phyloP scores from a whole-genome alignment of 2,329 filamentous ascomycete species.

The Zasmidium angulare region DNA sequence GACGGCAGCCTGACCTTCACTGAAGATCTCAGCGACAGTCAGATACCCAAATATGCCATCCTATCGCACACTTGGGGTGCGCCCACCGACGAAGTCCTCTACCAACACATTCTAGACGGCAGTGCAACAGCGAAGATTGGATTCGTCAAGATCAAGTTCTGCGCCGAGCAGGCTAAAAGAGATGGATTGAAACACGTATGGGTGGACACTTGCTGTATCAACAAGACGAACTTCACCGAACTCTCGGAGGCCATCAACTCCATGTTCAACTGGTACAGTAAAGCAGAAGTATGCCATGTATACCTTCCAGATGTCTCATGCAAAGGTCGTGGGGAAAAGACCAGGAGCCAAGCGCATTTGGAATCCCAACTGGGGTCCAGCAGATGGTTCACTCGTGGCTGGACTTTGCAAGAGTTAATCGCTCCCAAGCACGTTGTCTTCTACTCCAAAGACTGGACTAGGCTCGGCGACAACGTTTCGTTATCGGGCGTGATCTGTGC shows the following conservation, averaged over 20 bases:
- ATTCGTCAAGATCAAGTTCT: not conserved
- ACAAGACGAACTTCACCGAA: not conserved
- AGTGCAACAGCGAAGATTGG: not conserved
- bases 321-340: not conserved
- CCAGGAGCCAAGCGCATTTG: not conserved
- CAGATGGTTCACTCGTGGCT: not conserved
- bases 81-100: not conserved
- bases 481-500: not conserved
- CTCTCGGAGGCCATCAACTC: not conserved
- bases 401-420: not conserved
- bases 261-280: not conserved
- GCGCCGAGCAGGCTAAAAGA: not conserved
- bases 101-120: not conserved
- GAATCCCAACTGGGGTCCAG: not conserved
- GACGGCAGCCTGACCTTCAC: not conserved
- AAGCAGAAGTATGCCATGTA: not conserved
- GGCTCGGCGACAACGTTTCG: not conserved
- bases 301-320: not conserved
- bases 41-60: not conserved
- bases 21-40: not conserved
- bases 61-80: not conserved
- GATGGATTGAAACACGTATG: not conserved
- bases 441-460: not conserved
- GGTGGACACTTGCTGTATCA: not conserved
- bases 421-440: not conserved